These are phyloP conservation scores for Filobasidium wieringae DNA, from an alignment of 768 basidiomycete species.

Conservation along the genomic window DNA sequence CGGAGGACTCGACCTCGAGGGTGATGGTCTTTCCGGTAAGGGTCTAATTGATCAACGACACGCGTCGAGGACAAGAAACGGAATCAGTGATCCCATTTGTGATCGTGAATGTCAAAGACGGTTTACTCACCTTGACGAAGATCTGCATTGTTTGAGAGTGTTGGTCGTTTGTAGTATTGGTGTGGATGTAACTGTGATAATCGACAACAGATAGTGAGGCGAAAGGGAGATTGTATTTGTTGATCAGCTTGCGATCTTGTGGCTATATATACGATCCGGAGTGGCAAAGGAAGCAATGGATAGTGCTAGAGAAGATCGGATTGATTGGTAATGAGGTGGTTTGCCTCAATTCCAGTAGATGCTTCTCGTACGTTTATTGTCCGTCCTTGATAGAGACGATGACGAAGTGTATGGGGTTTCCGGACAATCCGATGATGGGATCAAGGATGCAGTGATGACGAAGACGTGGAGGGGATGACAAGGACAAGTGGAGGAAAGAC, in stretches of 20 bases:
- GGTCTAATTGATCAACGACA: conserved; percentile 36
- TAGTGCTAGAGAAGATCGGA: not conserved
- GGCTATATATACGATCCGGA: no score
- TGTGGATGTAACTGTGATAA: not conserved
- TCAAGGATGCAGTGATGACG: no score
- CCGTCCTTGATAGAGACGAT: no score
- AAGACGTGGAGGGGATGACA: no score
- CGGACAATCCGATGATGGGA: no score
- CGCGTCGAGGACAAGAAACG: conserved; percentile 18
- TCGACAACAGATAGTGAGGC: not conserved
- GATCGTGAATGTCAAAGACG: conserved; percentile 6
- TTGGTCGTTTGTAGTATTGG: not conserved
- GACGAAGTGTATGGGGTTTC: no score
- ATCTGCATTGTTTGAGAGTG: conserved; percentile 24
- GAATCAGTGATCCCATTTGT: not conserved
- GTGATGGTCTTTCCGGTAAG: conserved; percentile 87
- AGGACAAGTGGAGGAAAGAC: no score
- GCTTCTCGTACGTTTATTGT: no score
- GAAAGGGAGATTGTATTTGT: not conserved
- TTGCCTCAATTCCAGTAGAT: no score
- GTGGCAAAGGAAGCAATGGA: not conserved
- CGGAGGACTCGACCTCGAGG: conserved; percentile 74
- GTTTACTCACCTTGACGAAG: conserved; percentile 28
- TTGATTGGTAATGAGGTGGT: not conserved
- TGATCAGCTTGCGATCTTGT: no score